These are phyloP conservation scores for Phialemonium atrogriseum DNA, from an alignment of 2,329 filamentous ascomycete genomes.

Conservation along the genomic window DNA sequence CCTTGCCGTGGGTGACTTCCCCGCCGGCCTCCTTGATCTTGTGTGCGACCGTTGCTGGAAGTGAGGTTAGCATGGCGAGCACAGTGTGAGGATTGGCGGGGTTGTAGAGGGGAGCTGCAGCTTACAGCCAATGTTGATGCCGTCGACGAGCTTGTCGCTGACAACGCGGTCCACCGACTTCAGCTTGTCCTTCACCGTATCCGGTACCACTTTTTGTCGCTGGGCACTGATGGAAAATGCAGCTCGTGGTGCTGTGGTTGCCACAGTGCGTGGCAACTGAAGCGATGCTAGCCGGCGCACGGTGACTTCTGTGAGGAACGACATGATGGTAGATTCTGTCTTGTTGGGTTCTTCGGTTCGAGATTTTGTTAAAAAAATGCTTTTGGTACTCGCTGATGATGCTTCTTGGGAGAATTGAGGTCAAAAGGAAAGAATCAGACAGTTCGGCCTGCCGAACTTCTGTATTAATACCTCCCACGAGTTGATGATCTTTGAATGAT, in stretches of 20 bases:
- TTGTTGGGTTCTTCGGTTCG: background rate
- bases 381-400: no score
- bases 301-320: constrained; percentile 40
- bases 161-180: constrained; percentile 53
- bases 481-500: background rate
- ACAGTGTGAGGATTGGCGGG: background rate
- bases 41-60: constrained; percentile 7
- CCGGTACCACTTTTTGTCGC: constrained; percentile 39
- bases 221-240: constrained; percentile 40
- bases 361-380: no score
- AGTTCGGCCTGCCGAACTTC: no score
- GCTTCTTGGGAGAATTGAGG: no score
- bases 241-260: constrained; percentile 26
- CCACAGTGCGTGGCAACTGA: constrained; percentile 27
- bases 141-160: constrained; percentile 52
- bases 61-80: background rate
- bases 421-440: no score
- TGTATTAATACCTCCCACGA: no score
- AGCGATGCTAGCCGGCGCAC: constrained; percentile 32
- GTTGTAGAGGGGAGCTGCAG: constrained; percentile 7
- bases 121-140: constrained; percentile 51
- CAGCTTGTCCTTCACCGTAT: constrained; percentile 49
- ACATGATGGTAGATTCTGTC: constrained; percentile 36
- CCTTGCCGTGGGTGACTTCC: constrained; percentile 24
- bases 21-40: constrained; percentile 41